Evolutionary conservation across 495 filamentous ascomycete species (phyloP), one percentile per base, ranked within the genome.

Genomic region (Penicillium tannophilum): DNA sequence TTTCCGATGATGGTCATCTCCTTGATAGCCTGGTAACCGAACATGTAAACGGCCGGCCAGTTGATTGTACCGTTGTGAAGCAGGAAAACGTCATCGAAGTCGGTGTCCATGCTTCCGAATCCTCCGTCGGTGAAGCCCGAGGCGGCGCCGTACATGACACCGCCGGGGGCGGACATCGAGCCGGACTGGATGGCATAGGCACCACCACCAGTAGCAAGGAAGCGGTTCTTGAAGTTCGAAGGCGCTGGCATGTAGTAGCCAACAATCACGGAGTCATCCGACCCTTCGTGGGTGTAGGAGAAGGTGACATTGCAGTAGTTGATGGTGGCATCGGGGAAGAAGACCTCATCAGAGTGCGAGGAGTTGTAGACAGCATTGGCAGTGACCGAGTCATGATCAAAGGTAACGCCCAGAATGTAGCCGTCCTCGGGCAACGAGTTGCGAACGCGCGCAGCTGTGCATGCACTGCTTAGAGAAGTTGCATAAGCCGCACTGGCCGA

Each of bases 91-190:
- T 43, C 43, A 54, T 75, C 67, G 4, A 69, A 65, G 1, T 74
- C 42, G 3, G 65, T 75, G 16, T 57, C 55, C 63, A 80, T 81
- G 58, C 66, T 67, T 14, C 79, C 79, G 58, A 81, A 80, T 0
- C 80, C 78, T 43, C 75, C 79, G 57, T 81, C 79, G 1, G 79
- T 82, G 9, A 66, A 56, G 5, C 77, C 79, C 11, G 73, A 64
- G 0, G 72, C 80, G 8, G 75, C 78, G 14, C 76, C 79, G 56
- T 77, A 77, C 11, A 74, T 71, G 30, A 82, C 60, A 3, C 77
- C 79, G 0, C 58, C 68, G 6, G 74, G 67, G 26, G 79, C 68
- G 5, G 65, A 73, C 2, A 44, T 47, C 10, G 41, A 56, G 6
- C 74, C 79, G 16, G 47, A 50, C 54, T 80, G 79, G 60, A 84